Percentiles rank a stretch among this genome's conserved stretches.
Evolutionary conservation across 768 basidiomycete genomes (phyloP).

Genomic region (Lactifluus volemus): DNA sequence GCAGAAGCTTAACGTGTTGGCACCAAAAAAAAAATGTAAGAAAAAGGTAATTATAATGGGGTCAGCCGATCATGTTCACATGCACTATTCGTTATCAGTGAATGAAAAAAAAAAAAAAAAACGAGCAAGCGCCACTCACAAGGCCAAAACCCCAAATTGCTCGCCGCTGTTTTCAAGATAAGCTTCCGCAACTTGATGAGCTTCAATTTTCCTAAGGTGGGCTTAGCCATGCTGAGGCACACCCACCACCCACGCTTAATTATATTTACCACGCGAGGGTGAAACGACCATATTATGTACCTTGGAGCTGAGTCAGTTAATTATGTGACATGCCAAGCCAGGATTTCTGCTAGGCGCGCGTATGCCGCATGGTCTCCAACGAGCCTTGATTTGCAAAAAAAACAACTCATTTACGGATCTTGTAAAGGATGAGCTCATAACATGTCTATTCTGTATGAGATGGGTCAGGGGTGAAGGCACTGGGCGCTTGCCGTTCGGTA

Average conservation of each 20-base stretch:
- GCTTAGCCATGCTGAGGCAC: background rate
- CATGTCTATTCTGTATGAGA: background rate
- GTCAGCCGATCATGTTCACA: conserved; percentile 1
- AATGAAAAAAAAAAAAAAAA: background rate
- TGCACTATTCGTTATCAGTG: background rate
- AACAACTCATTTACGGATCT: background rate
- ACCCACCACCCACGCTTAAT: background rate
- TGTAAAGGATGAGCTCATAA: background rate
- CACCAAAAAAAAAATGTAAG: background rate
- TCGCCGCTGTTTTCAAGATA: background rate
- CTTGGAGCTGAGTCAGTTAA: background rate
- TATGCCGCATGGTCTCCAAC: background rate
- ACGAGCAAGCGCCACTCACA: background rate
- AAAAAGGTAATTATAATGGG: background rate
- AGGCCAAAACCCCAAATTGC: background rate
- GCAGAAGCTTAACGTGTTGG: background rate
- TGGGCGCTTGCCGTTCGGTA: background rate
- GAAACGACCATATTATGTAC: background rate
- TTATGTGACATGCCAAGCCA: background rate
- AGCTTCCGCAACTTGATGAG: background rate
- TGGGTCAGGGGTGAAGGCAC: background rate
- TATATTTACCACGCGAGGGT: background rate
- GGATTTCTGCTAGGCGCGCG: background rate
- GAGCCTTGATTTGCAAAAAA: background rate
- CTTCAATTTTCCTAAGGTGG: background rate